Percentiles rank a stretch among this genome's conserved stretches.
Conservation (phyloP, 768 basidiomycete species). For the Boletales sp. region DNA sequence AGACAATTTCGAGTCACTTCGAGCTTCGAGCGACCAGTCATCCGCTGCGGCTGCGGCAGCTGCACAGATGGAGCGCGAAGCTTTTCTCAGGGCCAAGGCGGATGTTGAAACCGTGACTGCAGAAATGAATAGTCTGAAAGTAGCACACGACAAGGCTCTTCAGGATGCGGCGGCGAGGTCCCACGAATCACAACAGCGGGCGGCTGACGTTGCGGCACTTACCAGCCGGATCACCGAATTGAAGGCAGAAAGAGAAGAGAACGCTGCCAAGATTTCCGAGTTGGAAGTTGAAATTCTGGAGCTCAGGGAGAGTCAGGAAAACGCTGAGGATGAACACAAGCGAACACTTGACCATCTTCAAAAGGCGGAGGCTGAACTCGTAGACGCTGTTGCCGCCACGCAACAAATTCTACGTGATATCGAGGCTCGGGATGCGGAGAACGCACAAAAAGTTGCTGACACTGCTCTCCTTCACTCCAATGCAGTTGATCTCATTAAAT, state of each 20-base stretch:
- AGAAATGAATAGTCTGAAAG: slow-evolving; percentile 50
- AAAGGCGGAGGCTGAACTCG: slow-evolving; percentile 51
- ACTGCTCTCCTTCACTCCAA: slow-evolving; percentile 41
- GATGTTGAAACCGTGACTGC: slow-evolving; percentile 53
- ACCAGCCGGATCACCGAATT: slow-evolving; percentile 48
- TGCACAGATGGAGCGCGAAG: slow-evolving; percentile 60
- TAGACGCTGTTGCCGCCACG: slow-evolving; percentile 43
- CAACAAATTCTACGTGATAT: slow-evolving; percentile 47
- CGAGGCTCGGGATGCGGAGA: slow-evolving; percentile 45
- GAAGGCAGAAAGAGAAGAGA: slow-evolving; percentile 67
- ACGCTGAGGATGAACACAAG: slow-evolving; percentile 55
- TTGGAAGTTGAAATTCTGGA: slow-evolving; percentile 80
- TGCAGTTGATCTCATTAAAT: slow-evolving; percentile 42
- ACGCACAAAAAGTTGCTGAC: slow-evolving; percentile 37
- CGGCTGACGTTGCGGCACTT: slow-evolving; percentile 40
- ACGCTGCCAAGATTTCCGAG: slow-evolving; percentile 67
- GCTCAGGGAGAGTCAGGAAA: slow-evolving; percentile 66
- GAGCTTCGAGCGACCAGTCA: slow-evolving; percentile 42
- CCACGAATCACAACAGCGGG: slow-evolving; percentile 44
- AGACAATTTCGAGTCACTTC: slow-evolving; percentile 49
- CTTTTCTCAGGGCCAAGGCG: slow-evolving; percentile 58
- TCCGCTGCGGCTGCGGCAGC: slow-evolving; percentile 44
- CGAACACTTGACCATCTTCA: slow-evolving; percentile 45
- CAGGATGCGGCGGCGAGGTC: slow-evolving; percentile 46
- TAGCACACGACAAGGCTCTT: slow-evolving; percentile 46